Base-by-base conservation (phyloP, 345 rosid genomes). In the Raphanus sativus region DNA sequence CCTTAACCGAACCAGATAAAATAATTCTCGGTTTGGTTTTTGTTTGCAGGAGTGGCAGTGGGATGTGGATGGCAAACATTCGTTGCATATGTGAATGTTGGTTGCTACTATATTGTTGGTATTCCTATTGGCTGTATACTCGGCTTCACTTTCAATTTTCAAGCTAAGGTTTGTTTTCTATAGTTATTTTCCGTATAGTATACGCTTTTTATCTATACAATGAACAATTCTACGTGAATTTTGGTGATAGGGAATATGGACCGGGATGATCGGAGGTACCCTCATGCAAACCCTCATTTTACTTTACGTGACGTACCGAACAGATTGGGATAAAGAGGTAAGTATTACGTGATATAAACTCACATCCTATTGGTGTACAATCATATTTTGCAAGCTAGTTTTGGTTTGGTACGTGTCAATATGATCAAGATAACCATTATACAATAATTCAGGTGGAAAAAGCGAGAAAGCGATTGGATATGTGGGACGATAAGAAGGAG, bases 61-160 rank as follows among this genome's bases (percentile, higher is more conserved):
- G 94, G 94, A 17, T 85, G 94, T 48, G 94, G 91, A 77, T 89
- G 94, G 90, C 94, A 87, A 76, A 74, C 89, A 8, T 85, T 85
- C 32, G 90, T 89, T 28, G 93, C 93, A 1, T 84, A 84, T 62
- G 89, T 87, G 4, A 89, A 89, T 12, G 78, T 89, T 1, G 89
- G 85, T 24, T 87, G 91, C 33, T 89, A 87, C 62, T 87, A 89
- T 72, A 7, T 84, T 4, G 67, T 86, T 32, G 91, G 94, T n/a
- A 67, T 89, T 68, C 94, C 91, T 0, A 2, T 65, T 81, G 94
- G 84, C 2, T 85, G 81, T 72, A 1, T 89, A 77, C 86, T 87
- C 25, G 94, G 94, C 42, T 87, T 89, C 81, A 78, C 70, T 65
- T 80, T 81, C 52, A 13, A 83, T 64, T 77, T 76, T 1, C 89